phyloP scores from a whole-genome alignment of 2,329 filamentous ascomycete genomes.

The Cryphonectria japonica region DNA sequence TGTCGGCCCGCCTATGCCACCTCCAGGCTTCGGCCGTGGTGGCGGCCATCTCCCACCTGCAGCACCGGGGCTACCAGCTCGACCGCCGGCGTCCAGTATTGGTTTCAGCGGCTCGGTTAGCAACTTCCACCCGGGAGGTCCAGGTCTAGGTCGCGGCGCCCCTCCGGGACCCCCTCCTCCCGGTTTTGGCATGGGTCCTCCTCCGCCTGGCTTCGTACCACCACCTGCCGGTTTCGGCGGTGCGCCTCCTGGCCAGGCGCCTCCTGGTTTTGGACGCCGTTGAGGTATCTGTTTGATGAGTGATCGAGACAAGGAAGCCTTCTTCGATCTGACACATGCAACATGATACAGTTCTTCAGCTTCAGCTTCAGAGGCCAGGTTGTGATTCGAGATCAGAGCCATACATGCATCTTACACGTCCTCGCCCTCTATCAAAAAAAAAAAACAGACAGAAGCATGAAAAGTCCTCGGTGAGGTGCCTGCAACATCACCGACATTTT shows the following conservation, averaged over 20 bases:
- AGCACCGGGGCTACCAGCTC: conserved; percentile 54
- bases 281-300: conserved; percentile 8
- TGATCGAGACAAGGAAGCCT: neutral
- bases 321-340: neutral
- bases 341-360: neutral
- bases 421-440: neutral
- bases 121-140: conserved; percentile 52
- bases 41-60: conserved; percentile 50
- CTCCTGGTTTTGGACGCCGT: conserved; percentile 34
- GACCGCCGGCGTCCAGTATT: conserved; percentile 51
- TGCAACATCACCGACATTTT: neutral
- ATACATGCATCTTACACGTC: neutral
- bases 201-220: conserved; percentile 48
- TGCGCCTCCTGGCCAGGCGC: conserved; percentile 28
- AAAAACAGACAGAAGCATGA: neutral
- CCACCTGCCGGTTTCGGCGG: conserved; percentile 43
- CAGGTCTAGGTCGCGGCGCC: conserved; percentile 43
- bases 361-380: neutral
- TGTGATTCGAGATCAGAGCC: neutral
- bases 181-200: conserved; percentile 42
- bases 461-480: neutral
- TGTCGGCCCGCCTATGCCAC: conserved; percentile 24
- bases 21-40: conserved; percentile 32
- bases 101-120: conserved; percentile 50
- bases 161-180: conserved; percentile 37